Base-by-base conservation (phyloP, 257 asterid species). In the Anisodus acutangulus region DNA sequence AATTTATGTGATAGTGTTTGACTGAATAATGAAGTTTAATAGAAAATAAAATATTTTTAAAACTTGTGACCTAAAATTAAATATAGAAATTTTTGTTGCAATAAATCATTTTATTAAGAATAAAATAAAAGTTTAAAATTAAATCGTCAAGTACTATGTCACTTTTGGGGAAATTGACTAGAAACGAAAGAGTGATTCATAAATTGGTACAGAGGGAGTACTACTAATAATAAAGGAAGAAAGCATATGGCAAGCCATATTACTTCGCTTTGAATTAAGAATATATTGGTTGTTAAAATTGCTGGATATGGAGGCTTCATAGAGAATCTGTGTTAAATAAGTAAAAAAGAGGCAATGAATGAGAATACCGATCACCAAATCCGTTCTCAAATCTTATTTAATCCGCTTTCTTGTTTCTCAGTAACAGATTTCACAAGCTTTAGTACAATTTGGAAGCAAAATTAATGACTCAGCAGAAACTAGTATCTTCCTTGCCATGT, bases 401-500 rank as follows among this genome's bases (percentile, higher is more conserved):
- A 4, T 69, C 4, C 54, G 5, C 78, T 16, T 69, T 66, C 47
- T 35, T 31, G 47, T 35, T 8, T 55, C 12, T 49, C 10, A 26
- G n/a, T 45, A 9, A 49, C 11, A 17, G 26, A 35, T 51, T 54
- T 53, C 41, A 78, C 59, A 63, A 16, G 66, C 13, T 53, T 16
- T 35, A 15, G 15, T 8, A 79, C 58, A 66, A 51, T 55, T 51
- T 26, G 2, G 67, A 79, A 53, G 22, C 12, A 80, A 80, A 80
- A 31, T 8, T 35, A 17, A 8, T 58, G 17, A 58, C 43, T 22
- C 71, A 80, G 2, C 26, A 54, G 15, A 31, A 15, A 37, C 6
- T 26, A 80, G 37, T 37, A 80, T 80, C 37, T 41, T 51, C 83
- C 10, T 59, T 80, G 35, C 17, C 22, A 80, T 41, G 1, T 78